Conservation (phyloP, 345 rosid species). For the Camelina neglecta region DNA sequence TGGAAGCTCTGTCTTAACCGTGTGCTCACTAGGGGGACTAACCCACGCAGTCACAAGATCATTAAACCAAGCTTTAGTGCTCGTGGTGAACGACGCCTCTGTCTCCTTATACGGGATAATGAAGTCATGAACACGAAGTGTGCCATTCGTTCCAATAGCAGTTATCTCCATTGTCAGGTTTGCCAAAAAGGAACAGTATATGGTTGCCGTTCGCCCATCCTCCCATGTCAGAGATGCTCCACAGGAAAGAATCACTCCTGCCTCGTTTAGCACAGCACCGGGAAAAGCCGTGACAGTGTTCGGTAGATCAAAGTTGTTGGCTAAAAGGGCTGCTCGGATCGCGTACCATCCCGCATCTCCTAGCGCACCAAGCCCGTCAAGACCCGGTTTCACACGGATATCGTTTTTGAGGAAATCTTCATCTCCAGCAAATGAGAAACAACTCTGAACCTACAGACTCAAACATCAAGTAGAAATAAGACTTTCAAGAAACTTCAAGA, state of each 20-base stretch:
- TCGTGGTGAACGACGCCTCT: constrained; percentile 55
- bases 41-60: constrained; percentile 48
- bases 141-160: constrained; percentile 74
- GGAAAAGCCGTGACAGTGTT: constrained; percentile 60
- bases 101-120: constrained; percentile 70
- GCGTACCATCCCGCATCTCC: constrained; percentile 97
- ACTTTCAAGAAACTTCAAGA: not conserved
- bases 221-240: constrained; percentile 83
- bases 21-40: constrained; percentile 59
- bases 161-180: constrained; percentile 79
- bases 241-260: constrained; percentile 76
- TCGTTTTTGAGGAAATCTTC: constrained; percentile 70
- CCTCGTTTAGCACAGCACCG: constrained; percentile 60
- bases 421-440: constrained; percentile 59
- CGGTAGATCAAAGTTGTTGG: constrained; percentile 68
- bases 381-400: constrained; percentile 88
- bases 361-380: constrained; percentile 84
- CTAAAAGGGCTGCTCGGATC: constrained; percentile 66
- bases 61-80: constrained; percentile 55
- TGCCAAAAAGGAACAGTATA: constrained; percentile 75
- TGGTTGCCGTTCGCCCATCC: constrained; percentile 71
- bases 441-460: constrained; percentile 61
- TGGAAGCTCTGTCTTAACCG: constrained; percentile 61
- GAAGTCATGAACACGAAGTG: constrained; percentile 70
- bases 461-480: not conserved